Percentiles rank a stretch among this genome's conserved stretches.
Conservation (phyloP, 2,329 filamentous ascomycete species). For the Ceratocystis smalleyi region DNA sequence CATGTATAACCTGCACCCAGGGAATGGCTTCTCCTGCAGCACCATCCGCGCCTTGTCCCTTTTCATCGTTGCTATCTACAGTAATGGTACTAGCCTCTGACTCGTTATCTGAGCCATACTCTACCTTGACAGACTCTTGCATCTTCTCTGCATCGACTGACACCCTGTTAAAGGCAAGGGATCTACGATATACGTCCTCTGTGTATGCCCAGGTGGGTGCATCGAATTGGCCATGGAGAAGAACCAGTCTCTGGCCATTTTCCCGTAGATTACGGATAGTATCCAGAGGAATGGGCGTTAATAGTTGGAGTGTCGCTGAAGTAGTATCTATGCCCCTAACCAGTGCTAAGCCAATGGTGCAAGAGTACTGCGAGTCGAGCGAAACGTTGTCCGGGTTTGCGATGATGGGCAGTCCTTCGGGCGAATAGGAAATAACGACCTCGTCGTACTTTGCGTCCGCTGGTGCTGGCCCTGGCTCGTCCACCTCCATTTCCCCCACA, state of each 20-base stretch:
- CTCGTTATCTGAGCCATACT: slow-evolving; percentile 21
- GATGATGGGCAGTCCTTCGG: slow-evolving; percentile 48
- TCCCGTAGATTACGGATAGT: slow-evolving; percentile 28
- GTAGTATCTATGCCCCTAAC: slow-evolving; percentile 51
- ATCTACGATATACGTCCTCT: slow-evolving; percentile 39
- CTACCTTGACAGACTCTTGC: slow-evolving; percentile 11
- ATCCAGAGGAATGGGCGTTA: slow-evolving; percentile 41
- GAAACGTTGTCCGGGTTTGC: slow-evolving; percentile 36
- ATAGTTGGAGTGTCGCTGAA: slow-evolving; percentile 41
- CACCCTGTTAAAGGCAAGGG: slow-evolving; percentile 17
- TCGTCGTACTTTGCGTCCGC: slow-evolving; percentile 8
- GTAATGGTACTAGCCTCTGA: slow-evolving; percentile 26
- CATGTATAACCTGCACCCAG: slow-evolving; percentile 44
- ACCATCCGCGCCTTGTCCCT: slow-evolving; percentile 1
- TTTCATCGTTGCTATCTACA: slow-evolving; percentile 19
- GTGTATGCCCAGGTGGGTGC: slow-evolving; percentile 54
- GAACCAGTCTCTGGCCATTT: slow-evolving; percentile 37
- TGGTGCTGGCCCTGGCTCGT: slow-evolving; percentile 8
- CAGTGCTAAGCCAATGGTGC: slow-evolving; percentile 48
- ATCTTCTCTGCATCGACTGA: slow-evolving; percentile 18
- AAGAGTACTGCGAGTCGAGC: slow-evolving; percentile 44
- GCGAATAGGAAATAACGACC: slow-evolving; percentile 25
- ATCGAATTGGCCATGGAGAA: slow-evolving; percentile 55
- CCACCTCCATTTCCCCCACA: slow-evolving; percentile 19
- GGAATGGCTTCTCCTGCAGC: slow-evolving; percentile 27